Evolutionary conservation across 768 basidiomycete species (phyloP).

Genomic region (Russula earlei): DNA sequence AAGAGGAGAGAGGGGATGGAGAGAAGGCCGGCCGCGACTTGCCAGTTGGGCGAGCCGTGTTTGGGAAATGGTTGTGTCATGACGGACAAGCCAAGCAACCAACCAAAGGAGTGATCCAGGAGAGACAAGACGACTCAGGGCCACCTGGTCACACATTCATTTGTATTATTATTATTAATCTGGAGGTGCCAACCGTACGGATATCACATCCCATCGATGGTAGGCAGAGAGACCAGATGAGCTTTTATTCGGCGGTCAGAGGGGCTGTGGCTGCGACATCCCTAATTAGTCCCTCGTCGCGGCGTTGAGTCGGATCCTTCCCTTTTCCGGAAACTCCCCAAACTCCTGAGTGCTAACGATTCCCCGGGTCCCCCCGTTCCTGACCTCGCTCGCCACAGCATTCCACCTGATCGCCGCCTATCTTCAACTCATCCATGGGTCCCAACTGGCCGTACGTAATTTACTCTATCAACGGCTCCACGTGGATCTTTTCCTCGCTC

Average conservation of each 20-base stretch:
- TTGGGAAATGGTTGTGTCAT: conserved; percentile 19
- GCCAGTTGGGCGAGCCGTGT: conserved; percentile 21
- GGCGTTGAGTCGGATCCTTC: conserved; percentile 25
- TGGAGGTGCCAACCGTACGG: not conserved
- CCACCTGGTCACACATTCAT: conserved; percentile 4
- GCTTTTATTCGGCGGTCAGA: too few species aligned
- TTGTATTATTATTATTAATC: conserved; percentile 1
- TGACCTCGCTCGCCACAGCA: conserved; percentile 23
- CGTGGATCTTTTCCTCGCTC: too few species aligned
- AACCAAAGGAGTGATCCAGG: too few species aligned
- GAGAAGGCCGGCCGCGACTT: conserved; percentile 17
- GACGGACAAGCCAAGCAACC: conserved; percentile 1
- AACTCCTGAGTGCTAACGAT: conserved; percentile 10
- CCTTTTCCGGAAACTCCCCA: conserved; percentile 20
- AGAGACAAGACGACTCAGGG: not conserved
- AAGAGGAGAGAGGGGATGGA: conserved; percentile 21
- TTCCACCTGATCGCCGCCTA: conserved; percentile 16
- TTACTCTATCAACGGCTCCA: too few species aligned
- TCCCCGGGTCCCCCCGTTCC: conserved; percentile 19
- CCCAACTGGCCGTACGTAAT: too few species aligned
- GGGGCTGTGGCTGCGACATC: conserved; percentile 16
- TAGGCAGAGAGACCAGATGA: not conserved
- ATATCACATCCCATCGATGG: conserved; percentile 5
- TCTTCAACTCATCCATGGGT: not conserved
- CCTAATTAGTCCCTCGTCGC: conserved; percentile 19